Evolutionary conservation across 768 basidiomycete species (phyloP).

Genomic region (Tylopilus sp.): DNA sequence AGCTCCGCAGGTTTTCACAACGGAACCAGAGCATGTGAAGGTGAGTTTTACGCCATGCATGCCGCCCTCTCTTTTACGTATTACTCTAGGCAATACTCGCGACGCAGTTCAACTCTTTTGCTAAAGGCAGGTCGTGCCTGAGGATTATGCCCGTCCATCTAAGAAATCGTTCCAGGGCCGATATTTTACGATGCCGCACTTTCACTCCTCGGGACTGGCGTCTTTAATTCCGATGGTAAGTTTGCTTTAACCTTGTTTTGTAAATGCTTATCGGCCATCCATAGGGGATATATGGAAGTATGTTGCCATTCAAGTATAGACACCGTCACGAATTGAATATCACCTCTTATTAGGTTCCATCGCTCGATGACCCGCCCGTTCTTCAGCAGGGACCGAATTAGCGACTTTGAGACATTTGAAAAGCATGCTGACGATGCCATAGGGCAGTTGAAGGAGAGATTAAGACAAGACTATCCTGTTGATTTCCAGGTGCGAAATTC

Average conservation of each 20-base stretch:
- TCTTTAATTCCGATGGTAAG: constrained; percentile 57
- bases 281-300: constrained; percentile 60
- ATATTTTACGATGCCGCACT: constrained; percentile 7
- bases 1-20: constrained; percentile 38
- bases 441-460: constrained; percentile 40
- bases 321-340: neutral
- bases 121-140: constrained; percentile 32
- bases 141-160: constrained; percentile 15
- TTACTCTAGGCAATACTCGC: constrained; percentile 38
- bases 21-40: constrained; percentile 49
- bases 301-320: neutral
- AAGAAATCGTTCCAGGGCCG: constrained; percentile 17
- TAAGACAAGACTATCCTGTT: constrained; percentile 45
- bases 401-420: constrained; percentile 54
- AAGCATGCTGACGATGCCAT: constrained; percentile 48
- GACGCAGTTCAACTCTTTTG: constrained; percentile 42
- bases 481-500: constrained; percentile 48
- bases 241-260: neutral
- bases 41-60: constrained; percentile 12
- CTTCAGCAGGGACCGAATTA: constrained; percentile 52
- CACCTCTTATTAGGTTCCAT: constrained; percentile 42
- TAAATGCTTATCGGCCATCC: neutral
- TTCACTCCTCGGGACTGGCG: constrained; percentile 51
- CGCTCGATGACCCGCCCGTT: constrained; percentile 60
- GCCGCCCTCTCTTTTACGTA: neutral